Conservation (phyloP, 805 yeast genomes). For the Kodamaea hsintzibuensis region DNA sequence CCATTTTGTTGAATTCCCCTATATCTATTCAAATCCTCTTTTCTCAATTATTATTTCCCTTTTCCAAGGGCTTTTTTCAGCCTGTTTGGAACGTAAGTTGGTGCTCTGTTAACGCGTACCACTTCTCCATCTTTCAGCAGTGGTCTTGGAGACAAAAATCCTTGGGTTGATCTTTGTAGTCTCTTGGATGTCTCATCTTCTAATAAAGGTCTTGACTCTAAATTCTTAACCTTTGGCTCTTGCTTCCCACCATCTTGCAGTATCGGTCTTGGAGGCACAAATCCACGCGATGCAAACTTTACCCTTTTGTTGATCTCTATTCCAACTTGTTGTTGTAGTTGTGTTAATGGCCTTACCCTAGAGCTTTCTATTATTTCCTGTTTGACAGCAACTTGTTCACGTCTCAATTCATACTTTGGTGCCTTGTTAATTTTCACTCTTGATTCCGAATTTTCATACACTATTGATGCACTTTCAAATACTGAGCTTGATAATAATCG, state of each 20-base stretch:
- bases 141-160: constrained; percentile 8
- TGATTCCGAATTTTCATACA: background rate
- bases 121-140: background rate
- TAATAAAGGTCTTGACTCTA: background rate
- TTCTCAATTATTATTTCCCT: background rate
- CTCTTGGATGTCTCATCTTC: background rate
- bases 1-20: too few species aligned
- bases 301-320: background rate
- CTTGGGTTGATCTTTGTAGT: background rate
- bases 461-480: background rate
- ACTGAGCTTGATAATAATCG: background rate
- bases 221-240: background rate
- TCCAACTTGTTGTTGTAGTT: background rate
- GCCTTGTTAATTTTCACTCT: background rate
- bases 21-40: background rate
- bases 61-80: constrained; percentile 8
- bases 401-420: constrained; percentile 3
- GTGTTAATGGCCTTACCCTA: background rate
- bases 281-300: background rate
- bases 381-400: background rate
- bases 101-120: constrained; percentile 24
- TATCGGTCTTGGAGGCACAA: background rate
- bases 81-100: constrained; percentile 34
- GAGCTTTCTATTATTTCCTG: background rate
- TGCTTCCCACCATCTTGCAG: background rate